Conservation (phyloP, 805 yeast species). For the Cyberlindnera veronae region DNA sequence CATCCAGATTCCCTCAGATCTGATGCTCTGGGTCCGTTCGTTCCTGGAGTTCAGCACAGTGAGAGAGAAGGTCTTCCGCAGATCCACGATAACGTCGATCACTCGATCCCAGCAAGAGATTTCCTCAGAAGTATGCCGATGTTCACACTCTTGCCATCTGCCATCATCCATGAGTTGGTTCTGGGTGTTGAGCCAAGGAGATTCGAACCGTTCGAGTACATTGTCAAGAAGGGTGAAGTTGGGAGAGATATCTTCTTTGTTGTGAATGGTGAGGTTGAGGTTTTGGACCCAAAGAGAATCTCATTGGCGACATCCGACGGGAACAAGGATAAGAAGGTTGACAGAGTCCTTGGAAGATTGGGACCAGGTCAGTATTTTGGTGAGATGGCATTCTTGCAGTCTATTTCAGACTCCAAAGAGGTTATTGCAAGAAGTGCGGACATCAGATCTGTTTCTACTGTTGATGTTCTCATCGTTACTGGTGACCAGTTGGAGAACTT, state of each 20-base stretch:
- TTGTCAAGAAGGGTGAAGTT: slow-evolving; percentile 54
- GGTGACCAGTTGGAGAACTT: slow-evolving; percentile 52
- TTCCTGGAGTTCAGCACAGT: neutral
- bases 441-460: slow-evolving; percentile 56
- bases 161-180: slow-evolving; percentile 61
- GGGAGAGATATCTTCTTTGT: slow-evolving; percentile 68
- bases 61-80: slow-evolving; percentile 15
- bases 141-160: slow-evolving; percentile 53
- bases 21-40: neutral
- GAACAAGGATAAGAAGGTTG: slow-evolving; percentile 27
- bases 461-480: slow-evolving; percentile 58
- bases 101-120: slow-evolving; percentile 53
- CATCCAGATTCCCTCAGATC: slow-evolving; percentile 3
- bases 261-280: slow-evolving; percentile 69
- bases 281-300: slow-evolving; percentile 38
- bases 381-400: slow-evolving; percentile 65
- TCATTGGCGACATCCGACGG: slow-evolving; percentile 22
- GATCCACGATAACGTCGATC: slow-evolving; percentile 43
- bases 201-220: slow-evolving; percentile 53
- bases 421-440: slow-evolving; percentile 50
- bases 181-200: slow-evolving; percentile 55
- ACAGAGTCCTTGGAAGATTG: slow-evolving; percentile 51
- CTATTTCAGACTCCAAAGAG: slow-evolving; percentile 32
- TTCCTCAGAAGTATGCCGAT: slow-evolving; percentile 56
- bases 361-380: slow-evolving; percentile 69